Base-by-base conservation (phyloP, 371 early-diverging fungal species). In the Lichtheimia ornata region DNA sequence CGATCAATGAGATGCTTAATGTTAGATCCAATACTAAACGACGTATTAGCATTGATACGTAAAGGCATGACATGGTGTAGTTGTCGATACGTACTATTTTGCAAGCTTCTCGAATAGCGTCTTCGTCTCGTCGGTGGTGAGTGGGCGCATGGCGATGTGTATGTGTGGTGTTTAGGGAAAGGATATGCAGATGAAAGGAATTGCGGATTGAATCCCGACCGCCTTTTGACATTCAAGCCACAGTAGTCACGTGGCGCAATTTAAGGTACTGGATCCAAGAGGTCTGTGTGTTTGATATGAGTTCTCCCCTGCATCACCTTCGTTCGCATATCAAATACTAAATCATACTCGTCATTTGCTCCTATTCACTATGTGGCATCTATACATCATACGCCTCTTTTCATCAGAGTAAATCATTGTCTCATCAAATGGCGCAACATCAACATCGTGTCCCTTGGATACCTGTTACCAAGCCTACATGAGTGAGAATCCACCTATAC, bases 41-140 rank as follows among this genome's bases (percentile, higher is more conserved):
- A 40, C 5, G 4, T 18, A 44, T 25, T 15, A 22, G 30, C 17
- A 24, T 30, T 28, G 50, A 15, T 5, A 52, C 43, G 0, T 17
- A 40, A 25, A 15, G n/a, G 7, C 11, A 13, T n/a, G 44, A 15
- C 20, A n/a, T 5, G 17, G 27, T 20, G 4, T 18, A 3, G 52
- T 35, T 35, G 35, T 11, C 17, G 6, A 18, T 20, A 35, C 88
- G 65, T 88, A 95, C 95, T 96, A 97, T 84, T 95, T 96, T 44
- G 97, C 88, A 55, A 98, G 86, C 79, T 98, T 98, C 71, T 95
- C 94, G 65, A 97, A 97, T 60, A 97, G 86, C 35, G 91, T 91
- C 64, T 94, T 94, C 47, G 97, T 96, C 78, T 97, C 98, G 69
- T 94, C 92, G 67, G 94, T 93, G 42, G 97, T 96, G 51, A 97